A percentile compares a stretch with the other conserved stretches of the same genome.
These are phyloP conservation scores for Pseudodiploospora longispora DNA, from an alignment of 2,329 filamentous ascomycete species.

Conservation along the genomic window DNA sequence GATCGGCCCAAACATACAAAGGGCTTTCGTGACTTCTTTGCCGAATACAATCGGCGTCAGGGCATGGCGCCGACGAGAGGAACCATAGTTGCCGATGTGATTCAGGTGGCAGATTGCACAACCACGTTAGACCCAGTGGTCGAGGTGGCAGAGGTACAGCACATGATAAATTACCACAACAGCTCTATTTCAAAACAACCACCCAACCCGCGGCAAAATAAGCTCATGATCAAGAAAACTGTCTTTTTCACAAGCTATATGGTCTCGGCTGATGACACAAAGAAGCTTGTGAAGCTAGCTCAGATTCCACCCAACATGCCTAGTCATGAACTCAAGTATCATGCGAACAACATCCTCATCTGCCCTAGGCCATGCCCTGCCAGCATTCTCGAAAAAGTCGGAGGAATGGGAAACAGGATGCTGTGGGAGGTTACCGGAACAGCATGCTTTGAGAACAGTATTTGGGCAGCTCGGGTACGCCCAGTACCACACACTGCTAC, in stretches of 20 bases:
- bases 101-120: conserved; percentile 73
- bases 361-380: conserved; percentile 66
- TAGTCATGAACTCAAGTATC: conserved; percentile 66
- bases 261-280: conserved; percentile 62
- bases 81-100: conserved; percentile 68
- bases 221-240: conserved; percentile 71
- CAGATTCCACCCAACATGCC: conserved; percentile 53
- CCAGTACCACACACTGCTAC: conserved; percentile 60
- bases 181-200: conserved; percentile 29
- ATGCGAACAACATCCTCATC: conserved; percentile 89
- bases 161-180: conserved; percentile 86
- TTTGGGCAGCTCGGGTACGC: conserved; percentile 79
- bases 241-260: conserved; percentile 92
- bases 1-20: conserved; percentile 62
- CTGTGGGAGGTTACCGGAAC: conserved; percentile 76
- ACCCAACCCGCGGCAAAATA: conserved; percentile 28
- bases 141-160: conserved; percentile 78
- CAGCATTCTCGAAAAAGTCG: conserved; percentile 71
- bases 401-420: conserved; percentile 76
- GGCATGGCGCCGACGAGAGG: conserved; percentile 45
- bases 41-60: conserved; percentile 59
- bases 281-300: conserved; percentile 63
- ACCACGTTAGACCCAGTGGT: conserved; percentile 67
- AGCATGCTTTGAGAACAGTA: conserved; percentile 65
- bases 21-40: conserved; percentile 78